phyloP scores from a whole-genome alignment of 1,139 yeast species.

The Kluyveromyces sp. region DNA sequence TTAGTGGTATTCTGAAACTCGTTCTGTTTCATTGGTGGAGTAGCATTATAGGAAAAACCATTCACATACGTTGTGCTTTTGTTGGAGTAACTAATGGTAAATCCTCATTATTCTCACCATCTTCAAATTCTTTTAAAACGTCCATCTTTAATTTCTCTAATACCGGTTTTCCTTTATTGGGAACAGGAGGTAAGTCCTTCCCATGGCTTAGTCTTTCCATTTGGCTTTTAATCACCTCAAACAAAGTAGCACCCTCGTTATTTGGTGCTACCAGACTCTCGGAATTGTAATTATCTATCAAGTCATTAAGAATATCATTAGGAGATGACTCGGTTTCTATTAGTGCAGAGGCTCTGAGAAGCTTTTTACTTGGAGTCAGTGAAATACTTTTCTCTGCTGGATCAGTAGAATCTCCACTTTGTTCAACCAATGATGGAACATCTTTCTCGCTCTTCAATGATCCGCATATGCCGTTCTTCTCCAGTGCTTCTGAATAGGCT shows the following conservation, averaged over 20 bases:
- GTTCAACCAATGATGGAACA: background rate
- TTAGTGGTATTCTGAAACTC: background rate
- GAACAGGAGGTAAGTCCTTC: constrained; percentile 1
- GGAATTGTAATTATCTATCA: constrained; percentile 9
- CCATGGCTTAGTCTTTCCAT: constrained; percentile 2
- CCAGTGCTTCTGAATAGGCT: too few species aligned
- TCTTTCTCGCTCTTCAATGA: background rate
- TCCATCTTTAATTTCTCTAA: background rate
- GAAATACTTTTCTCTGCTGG: background rate
- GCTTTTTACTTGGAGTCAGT: constrained; percentile 5
- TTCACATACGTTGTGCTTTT: constrained; percentile 5
- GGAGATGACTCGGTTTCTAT: constrained; percentile 4
- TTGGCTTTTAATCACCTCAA: constrained; percentile 5
- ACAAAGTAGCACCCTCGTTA: constrained; percentile 7
- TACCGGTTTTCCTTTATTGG: background rate
- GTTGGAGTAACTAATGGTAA: constrained; percentile 1
- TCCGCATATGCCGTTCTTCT: too few species aligned
- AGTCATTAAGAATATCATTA: constrained; percentile 7
- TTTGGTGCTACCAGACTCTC: constrained; percentile 5
- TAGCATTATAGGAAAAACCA: constrained; percentile 9
- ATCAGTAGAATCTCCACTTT: background rate
- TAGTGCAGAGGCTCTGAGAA: constrained; percentile 1
- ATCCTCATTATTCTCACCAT: background rate
- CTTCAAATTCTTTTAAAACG: background rate
- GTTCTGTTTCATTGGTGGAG: constrained; percentile 8